A percentile compares a stretch with the other conserved stretches of the same genome.
phyloP scores from a whole-genome alignment of 2,329 filamentous ascomycete genomes.

The Aspergillus viridinutans region DNA sequence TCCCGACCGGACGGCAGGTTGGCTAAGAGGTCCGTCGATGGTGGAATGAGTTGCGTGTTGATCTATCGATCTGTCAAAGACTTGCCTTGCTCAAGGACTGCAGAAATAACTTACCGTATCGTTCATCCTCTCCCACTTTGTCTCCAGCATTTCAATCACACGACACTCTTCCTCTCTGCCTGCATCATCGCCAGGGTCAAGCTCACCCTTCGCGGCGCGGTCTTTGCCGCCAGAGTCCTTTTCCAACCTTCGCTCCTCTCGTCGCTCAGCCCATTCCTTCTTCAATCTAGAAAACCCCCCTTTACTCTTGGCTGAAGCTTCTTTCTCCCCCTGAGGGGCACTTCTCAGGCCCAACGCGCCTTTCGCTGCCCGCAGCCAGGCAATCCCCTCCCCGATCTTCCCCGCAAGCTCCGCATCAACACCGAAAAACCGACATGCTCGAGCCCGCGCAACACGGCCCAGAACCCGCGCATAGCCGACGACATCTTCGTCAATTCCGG shows the following conservation, averaged over 20 bases:
- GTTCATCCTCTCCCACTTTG: conserved; percentile 89
- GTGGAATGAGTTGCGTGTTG: conserved; percentile 72
- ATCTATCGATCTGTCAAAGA: conserved; percentile 50
- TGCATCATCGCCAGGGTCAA: conserved; percentile 64
- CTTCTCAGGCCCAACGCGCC: conserved; percentile 66
- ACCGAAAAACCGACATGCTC: conserved; percentile 84
- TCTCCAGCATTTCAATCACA: conserved; percentile 79
- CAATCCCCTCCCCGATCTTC: conserved; percentile 77
- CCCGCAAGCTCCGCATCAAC: conserved; percentile 82
- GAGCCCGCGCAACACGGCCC: conserved; percentile 69
- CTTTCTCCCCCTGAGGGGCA: conserved; percentile 43
- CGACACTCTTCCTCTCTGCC: conserved; percentile 79
- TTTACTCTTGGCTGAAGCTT: conserved; percentile 27
- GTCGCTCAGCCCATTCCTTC: conserved; percentile 70
- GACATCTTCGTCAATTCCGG: conserved; percentile 58
- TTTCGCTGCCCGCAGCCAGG: conserved; percentile 76
- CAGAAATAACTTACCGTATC: conserved; percentile 63
- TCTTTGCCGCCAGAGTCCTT: conserved; percentile 50
- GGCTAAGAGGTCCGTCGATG: conserved; percentile 65
- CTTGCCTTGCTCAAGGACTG: background rate
- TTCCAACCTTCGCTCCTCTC: conserved; percentile 75
- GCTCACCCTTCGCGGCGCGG: conserved; percentile 25
- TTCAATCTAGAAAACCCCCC: conserved; percentile 54
- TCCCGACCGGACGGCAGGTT: conserved; percentile 85
- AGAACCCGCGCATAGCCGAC: conserved; percentile 73